Conservation (phyloP, 169 alveolate genomes). For the Eimeria maxima region DNA sequence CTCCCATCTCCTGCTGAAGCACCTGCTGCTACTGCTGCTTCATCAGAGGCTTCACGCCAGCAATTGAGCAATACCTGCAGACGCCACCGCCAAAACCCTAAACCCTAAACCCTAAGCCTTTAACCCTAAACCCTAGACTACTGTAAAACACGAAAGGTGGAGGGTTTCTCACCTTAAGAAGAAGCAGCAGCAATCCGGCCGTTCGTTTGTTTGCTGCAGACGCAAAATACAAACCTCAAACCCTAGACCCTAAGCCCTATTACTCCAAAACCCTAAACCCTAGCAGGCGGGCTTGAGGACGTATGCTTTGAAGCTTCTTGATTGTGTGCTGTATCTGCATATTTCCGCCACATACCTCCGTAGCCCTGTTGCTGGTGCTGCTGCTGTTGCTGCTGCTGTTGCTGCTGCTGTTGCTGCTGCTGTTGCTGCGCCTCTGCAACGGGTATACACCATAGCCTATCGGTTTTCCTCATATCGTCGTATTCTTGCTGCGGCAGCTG, state of each 20-base stretch:
- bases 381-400: slow-evolving; percentile 13
- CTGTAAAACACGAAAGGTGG: background rate
- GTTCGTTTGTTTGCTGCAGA: background rate
- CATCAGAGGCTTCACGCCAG: slow-evolving; percentile 13
- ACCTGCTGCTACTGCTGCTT: slow-evolving; percentile 24
- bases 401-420: slow-evolving; percentile 36
- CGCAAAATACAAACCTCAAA: background rate
- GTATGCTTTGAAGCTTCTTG: background rate
- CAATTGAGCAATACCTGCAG: slow-evolving; percentile 7
- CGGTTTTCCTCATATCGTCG: background rate
- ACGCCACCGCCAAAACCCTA: background rate
- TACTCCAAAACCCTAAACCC: slow-evolving; percentile 2
- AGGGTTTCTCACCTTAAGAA: slow-evolving; percentile 12
- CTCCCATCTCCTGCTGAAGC: background rate
- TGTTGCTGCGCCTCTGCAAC: slow-evolving; percentile 8
- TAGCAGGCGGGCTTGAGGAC: background rate
- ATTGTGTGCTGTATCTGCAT: background rate
- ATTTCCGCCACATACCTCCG: slow-evolving; percentile 11
- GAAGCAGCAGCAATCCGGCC: background rate
- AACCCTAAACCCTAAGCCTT: background rate
- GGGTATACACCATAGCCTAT: background rate
- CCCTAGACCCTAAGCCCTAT: background rate
- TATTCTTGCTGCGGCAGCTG: slow-evolving; percentile 8
- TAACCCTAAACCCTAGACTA: background rate
- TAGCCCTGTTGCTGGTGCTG: background rate